Base-by-base conservation (phyloP, 495 filamentous ascomycete genomes). In the Pyrenula aspistea region DNA sequence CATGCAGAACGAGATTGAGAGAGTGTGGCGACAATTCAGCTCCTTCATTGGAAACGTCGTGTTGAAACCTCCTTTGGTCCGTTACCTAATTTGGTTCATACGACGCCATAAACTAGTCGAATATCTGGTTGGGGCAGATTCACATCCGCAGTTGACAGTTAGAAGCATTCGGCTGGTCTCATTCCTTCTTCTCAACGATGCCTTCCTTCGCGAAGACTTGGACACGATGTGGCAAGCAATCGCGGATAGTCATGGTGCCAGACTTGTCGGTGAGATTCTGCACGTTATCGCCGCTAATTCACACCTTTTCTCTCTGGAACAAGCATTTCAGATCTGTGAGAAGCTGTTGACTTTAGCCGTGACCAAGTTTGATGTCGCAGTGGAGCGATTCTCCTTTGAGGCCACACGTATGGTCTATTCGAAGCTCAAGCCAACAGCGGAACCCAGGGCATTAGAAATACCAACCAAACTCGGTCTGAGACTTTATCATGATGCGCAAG, bases 121-220 rank as follows among this genome's bases (percentile, higher is more conserved):
- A 51, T 95, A 97, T 67, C 79, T 98, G 24, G 83, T 97, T 55
- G 88, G 93, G 1, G 83, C 91, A 49, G 91, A 89, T 56, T 95
- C 93, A 19, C 93, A 97, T 63, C 88, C 88, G 3, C 89, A 95
- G 62, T 80, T 98, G 57, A 94, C 95, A 51, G 76, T 72, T 49
- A 81, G 88, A 59, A 87, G 87, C 63, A 77, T 77, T 57, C 95
- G 96, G 56, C 87, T 97, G 55, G 74, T 95, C 48, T 87, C 86
- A 0, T 97, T 96, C 58, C 76, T 97, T 52, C 78, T 89, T n/a
- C 87, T 93, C 47, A 95, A 89, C 0, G 68, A 73, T 25, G 84
- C 79, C 2, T 95, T 93, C 64, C 82, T 80, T 8, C 62, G 80
- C n/a, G 62, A 71, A 12, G 85, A 91, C 59, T 87, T 87, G 2